Base-by-base conservation (phyloP, 306 rosid species). In the Arachis hypogaea region DNA sequence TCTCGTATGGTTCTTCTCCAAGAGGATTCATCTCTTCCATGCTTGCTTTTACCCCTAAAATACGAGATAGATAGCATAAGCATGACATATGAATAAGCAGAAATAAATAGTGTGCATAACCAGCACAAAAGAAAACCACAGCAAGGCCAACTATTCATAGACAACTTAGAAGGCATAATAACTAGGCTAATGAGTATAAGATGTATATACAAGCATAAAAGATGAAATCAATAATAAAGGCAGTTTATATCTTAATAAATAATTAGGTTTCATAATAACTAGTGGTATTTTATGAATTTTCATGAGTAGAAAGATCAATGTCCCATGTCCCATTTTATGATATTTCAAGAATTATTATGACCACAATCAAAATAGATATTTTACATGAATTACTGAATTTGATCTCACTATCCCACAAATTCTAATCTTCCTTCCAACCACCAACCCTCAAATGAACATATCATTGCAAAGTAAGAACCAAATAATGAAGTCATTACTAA, bases 11-110 rank as follows among this genome's bases (percentile, higher is more conserved):
- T 61, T 87, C 96, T 79, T 95, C 98, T 4, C 86, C 86, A 73
- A 92, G 85, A 41, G 64, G 86, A 69, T 66, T 60, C 68, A 52
- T 80, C 16, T 57, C 83, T 79, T 84, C 88, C 69, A 88, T 80
- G 85, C 93, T 87, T 68, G 89, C 96, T 73, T 80, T 88, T 62
- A 92, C 58, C 99, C 99, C 97, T 94, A 74, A 86, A 86, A 77
- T 61, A 22, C 71, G 77, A 77, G 80, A 78, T 71, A 72, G 10
- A 14, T 49, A 40, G 6, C 51, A 41, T 68, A 58, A 52, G 46
- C 66, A 71, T 47, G 49, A 67, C 65, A 30, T 54, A 66, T 52
- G 28, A 77, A 65, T 51, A 54, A 60, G 16, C 68, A 75, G 11
- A 33, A 29, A 42, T 47, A 46, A 67, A 29, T 22, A 63, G 6